Conservation (phyloP, 495 filamentous ascomycete species). For the Aspergillus asperescens region DNA sequence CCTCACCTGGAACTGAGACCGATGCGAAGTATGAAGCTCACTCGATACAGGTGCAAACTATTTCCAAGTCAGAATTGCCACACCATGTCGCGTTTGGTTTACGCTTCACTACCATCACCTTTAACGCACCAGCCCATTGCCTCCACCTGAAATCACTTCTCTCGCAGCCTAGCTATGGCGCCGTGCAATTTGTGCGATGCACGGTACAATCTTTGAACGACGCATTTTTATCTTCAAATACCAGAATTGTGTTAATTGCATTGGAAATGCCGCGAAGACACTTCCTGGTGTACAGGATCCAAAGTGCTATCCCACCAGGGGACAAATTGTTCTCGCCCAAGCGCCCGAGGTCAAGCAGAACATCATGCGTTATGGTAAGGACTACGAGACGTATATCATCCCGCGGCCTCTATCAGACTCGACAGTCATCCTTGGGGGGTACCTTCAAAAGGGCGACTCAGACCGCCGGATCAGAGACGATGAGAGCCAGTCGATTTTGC, state of each 20-base stretch:
- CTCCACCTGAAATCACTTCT: background rate
- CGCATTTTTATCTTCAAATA: constrained; percentile 19
- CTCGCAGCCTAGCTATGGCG: background rate
- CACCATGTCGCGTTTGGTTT: constrained; percentile 24
- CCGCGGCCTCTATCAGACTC: constrained; percentile 29
- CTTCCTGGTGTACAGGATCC: constrained; percentile 24
- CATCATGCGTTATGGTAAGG: constrained; percentile 31
- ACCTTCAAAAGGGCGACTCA: constrained; percentile 23
- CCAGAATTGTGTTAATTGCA: constrained; percentile 31
- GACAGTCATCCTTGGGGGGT: constrained; percentile 29
- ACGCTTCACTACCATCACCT: constrained; percentile 25
- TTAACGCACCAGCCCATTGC: constrained; percentile 25
- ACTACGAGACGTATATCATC: constrained; percentile 34
- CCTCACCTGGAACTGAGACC: background rate
- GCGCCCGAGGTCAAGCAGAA: constrained; percentile 26
- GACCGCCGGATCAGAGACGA: constrained; percentile 11
- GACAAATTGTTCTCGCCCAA: constrained; percentile 36
- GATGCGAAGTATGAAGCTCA: background rate
- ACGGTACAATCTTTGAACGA: constrained; percentile 18
- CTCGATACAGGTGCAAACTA: background rate
- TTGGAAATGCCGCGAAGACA: constrained; percentile 21
- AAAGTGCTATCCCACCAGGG: constrained; percentile 31
- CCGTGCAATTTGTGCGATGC: constrained; percentile 22
- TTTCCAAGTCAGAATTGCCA: constrained; percentile 22
- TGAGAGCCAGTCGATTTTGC: constrained; percentile 28